Base-by-base conservation (phyloP, 2,329 filamentous ascomycete genomes). In the Colletotrichum australisinense region DNA sequence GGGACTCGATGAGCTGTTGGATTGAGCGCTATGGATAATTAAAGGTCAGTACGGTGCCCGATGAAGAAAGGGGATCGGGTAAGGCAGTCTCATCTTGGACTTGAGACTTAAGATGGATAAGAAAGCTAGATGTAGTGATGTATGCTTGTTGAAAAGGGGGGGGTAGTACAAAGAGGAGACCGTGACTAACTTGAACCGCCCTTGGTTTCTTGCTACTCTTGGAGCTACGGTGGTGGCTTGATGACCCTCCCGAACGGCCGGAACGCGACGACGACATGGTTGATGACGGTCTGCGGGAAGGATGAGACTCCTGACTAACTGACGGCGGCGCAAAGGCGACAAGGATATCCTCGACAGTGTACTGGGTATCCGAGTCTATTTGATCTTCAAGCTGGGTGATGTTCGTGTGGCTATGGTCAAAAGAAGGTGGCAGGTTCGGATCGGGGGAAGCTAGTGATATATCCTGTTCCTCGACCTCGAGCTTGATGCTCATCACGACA, bases 1-100 rank as follows among this genome's bases (percentile, higher is more conserved):
- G 86, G 0, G 91, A 90, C 28, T 90, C 85, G 75, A 94, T 89
- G 74, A 93, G 86, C 74, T 91, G 88, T 55, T 81, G 81, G 57
- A 82, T 76, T 0, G 84, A 84, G 19, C 79, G 78, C 81, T 84
- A 67, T 42, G 5, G 8, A 5, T n/a, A 19, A 19, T 9, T 14
- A 1, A 12, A 9, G 14, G 74, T 65, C 16, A 70, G 67, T 26
- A n/a, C 46, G 12, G 6, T 30, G 16, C 28, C 16, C 57, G 9
- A 14, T 24, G 38, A 12, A 28, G 46, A 26, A 38, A 14, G 14
- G 6, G 30, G 22, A 14, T 32, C 30, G n/a, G 4, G 14, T 42
- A 42, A 16, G 16, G 5, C 38, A 42, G 38, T 19, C 14, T 16
- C 14, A 16, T 42, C 14, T 42, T 42, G 38, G 12, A 42, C 38